These are phyloP conservation scores for Fraxinus paxiana DNA, from an alignment of 305 asterid genomes.

Conservation along the genomic window DNA sequence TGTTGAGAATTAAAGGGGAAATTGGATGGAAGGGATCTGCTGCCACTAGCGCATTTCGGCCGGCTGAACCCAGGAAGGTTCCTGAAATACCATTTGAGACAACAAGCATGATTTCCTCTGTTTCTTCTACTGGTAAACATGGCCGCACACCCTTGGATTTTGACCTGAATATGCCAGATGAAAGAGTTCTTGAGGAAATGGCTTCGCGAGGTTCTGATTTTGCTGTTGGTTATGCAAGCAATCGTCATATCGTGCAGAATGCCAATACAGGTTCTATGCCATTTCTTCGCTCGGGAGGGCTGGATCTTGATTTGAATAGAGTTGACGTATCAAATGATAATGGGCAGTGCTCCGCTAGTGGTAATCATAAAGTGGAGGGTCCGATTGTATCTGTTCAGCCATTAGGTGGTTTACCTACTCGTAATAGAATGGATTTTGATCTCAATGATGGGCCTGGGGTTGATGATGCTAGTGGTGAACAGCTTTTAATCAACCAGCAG, in stretches of 20 bases:
- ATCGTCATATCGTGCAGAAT: constrained; percentile 22
- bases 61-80: constrained; percentile 82
- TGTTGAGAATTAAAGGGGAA: constrained; percentile 66
- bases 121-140: constrained; percentile 43
- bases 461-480: constrained; percentile 57
- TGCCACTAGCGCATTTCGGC: constrained; percentile 91
- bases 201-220: constrained; percentile 45
- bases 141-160: constrained; percentile 54
- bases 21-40: constrained; percentile 97
- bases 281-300: constrained; percentile 49
- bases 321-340: constrained; percentile 63
- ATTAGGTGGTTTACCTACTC: constrained; percentile 32
- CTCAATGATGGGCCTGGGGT: constrained; percentile 69
- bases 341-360: constrained; percentile 48
- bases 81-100: constrained; percentile 34
- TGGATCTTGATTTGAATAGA: constrained; percentile 83
- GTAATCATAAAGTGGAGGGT: constrained; percentile 32
- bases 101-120: constrained; percentile 25
- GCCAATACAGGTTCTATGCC: constrained; percentile 32
- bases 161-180: constrained; percentile 82
- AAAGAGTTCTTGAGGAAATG: constrained; percentile 59
- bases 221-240: constrained; percentile 24
- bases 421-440: constrained; percentile 70
- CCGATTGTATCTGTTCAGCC: constrained; percentile 34
- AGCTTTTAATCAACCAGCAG: constrained; percentile 38